Percentiles rank a stretch among this genome's conserved stretches.
phyloP scores from a whole-genome alignment of 768 basidiomycete genomes.

The Lactifluus pinguis region DNA sequence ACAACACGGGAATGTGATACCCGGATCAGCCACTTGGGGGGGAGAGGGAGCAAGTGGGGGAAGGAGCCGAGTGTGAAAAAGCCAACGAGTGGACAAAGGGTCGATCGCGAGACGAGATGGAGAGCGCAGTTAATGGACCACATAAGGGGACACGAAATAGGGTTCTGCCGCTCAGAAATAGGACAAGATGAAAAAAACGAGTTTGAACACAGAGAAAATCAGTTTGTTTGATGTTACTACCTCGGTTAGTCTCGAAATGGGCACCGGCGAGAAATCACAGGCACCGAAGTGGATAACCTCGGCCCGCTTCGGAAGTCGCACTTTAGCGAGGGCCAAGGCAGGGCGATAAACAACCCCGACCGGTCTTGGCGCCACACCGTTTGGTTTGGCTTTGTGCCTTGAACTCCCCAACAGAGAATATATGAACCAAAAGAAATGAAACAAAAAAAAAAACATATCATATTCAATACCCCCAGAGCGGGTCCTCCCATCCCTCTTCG shows the following conservation, averaged over 20 bases:
- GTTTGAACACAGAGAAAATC: constrained; percentile 2
- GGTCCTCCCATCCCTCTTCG: neutral
- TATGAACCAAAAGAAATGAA: too few relatives aligned
- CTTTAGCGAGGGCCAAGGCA: constrained; percentile 2
- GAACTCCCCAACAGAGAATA: neutral
- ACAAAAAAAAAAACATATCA: too few relatives aligned
- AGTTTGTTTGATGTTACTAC: constrained; percentile 11
- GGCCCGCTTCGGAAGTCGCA: constrained; percentile 16
- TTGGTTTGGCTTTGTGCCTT: neutral
- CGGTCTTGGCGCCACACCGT: constrained; percentile 15
- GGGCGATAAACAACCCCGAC: neutral
- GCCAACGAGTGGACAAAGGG: neutral
- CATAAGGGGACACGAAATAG: constrained; percentile 12
- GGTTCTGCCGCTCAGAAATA: constrained; percentile 5
- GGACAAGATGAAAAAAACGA: neutral
- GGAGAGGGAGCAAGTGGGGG: too few relatives aligned
- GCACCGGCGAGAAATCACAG: constrained; percentile 7
- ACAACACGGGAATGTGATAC: constrained; percentile 7
- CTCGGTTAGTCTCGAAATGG: constrained; percentile 11
- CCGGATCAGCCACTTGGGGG: constrained; percentile 4
- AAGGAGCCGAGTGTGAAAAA: too few relatives aligned
- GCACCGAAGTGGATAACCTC: constrained; percentile 17
- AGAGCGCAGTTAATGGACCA: neutral
- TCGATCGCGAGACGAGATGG: constrained; percentile 9
- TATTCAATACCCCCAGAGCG: too few relatives aligned